Base-by-base conservation (phyloP, 805 yeast species). In the Clavispora phyllophila region DNA sequence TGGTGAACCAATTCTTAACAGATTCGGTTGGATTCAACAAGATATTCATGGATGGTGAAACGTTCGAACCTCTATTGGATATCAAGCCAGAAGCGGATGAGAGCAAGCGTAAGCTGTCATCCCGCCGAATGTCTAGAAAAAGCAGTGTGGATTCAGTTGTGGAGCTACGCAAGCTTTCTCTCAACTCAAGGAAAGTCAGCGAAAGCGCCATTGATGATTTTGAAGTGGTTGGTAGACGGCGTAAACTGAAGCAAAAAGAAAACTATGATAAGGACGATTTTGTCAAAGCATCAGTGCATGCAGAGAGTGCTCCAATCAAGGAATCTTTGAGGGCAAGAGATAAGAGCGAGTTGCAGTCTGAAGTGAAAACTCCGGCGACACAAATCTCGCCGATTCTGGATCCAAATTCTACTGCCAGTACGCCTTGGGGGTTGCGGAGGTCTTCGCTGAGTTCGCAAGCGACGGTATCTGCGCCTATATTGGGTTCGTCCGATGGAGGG, bases 1-100 rank as follows among this genome's bases (percentile, higher is more conserved):
- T 59, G 19, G 32, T 64, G 10, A 35, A 41, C 7, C 36, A 45
- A 3, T 70, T 66, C 38, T 32, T 65, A 9, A 43, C 37, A 13
- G 47, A 61, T 33, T 29, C 49, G 2, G 31, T 35, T 1, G 42
- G 13, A 2, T 66, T 53, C 46, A 66, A 68, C 40, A 65, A 62
- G 32, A 41, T 46, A 3, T 68, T 64, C 38, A 61, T 69, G 58
- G 66, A 67, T 41, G 44, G 55, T 12, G 60, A 58, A 39, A 53
- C 60, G 5, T 70, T 70, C 48, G 65, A 57, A 25, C 72, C 72
- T 2, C 48, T 66, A 22, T 42, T 68, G 24, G 75, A 70, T 46
- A 45, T 58, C 14, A 63, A 58, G 41, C 42, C 46, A 15, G 62
- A 58, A 10, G 42, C 46, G 8, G 44, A 53, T 38, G 55, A 47